Evolutionary conservation across 2,329 filamentous ascomycete species (phyloP).

Genomic region (Botrytis medusae): DNA sequence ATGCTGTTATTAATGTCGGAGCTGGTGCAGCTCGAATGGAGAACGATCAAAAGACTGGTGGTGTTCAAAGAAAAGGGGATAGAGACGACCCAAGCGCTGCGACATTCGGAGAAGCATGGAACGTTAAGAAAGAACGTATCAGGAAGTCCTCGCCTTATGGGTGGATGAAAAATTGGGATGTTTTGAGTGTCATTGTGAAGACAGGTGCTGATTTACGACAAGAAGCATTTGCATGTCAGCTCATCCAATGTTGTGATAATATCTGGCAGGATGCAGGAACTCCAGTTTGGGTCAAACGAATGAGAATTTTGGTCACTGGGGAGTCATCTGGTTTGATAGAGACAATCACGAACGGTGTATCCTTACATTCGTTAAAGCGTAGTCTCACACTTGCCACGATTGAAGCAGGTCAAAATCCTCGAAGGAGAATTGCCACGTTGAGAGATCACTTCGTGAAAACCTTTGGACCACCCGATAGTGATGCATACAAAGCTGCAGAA

Average conservation of each 20-base stretch:
- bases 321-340: conserved; percentile 83
- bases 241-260: conserved; percentile 77
- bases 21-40: conserved; percentile 83
- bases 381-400: conserved; percentile 75
- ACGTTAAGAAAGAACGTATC: conserved; percentile 79
- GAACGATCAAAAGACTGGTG: conserved; percentile 84
- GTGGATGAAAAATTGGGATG: conserved; percentile 88
- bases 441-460: conserved; percentile 80
- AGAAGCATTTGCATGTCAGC: conserved; percentile 83
- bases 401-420: conserved; percentile 69
- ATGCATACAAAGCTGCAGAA: conserved; percentile 68
- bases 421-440: conserved; percentile 74
- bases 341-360: conserved; percentile 85
- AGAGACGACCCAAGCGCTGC: conserved; percentile 83
- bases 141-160: conserved; percentile 81
- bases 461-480: conserved; percentile 69
- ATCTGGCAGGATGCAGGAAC: conserved; percentile 76
- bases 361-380: conserved; percentile 81
- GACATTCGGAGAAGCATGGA: conserved; percentile 85
- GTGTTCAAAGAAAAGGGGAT: conserved; percentile 76
- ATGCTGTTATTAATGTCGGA: conserved; percentile 56
- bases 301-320: conserved; percentile 83
- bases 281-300: conserved; percentile 84
- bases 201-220: conserved; percentile 80
- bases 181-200: conserved; percentile 85